Conservation (phyloP, 495 filamentous ascomycete species). For the Annulohypoxylon bovei region DNA sequence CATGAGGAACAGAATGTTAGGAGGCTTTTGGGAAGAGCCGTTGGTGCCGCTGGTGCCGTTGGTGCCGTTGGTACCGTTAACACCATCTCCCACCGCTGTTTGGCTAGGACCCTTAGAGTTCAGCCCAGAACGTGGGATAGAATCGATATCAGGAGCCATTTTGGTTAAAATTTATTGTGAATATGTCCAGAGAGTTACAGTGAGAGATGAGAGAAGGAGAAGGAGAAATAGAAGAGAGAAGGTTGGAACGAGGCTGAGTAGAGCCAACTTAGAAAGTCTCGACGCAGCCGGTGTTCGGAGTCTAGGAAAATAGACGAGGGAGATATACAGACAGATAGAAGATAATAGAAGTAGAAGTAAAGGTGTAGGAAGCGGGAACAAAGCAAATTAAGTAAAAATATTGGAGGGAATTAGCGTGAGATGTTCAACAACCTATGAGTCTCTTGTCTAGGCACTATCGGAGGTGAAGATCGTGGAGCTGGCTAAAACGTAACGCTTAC, state of each 20-base stretch:
- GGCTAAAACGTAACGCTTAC: constrained; percentile 34
- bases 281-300: neutral
- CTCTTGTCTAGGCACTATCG: constrained; percentile 22
- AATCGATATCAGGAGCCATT: constrained; percentile 68
- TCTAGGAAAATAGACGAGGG: constrained; percentile 2
- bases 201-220: neutral
- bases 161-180: neutral
- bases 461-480: constrained; percentile 41
- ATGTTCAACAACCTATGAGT: constrained; percentile 14
- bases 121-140: constrained; percentile 53
- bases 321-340: constrained; percentile 11
- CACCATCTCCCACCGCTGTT: constrained; percentile 25
- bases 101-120: constrained; percentile 27
- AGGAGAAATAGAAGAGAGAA: neutral
- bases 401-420: constrained; percentile 11
- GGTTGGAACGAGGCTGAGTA: constrained; percentile 12
- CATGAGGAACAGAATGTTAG: constrained; percentile 89
- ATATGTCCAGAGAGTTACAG: constrained; percentile 15
- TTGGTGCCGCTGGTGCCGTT: constrained; percentile 35
- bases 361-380: constrained; percentile 14
- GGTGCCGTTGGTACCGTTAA: neutral
- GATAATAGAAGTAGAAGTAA: constrained; percentile 10
- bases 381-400: constrained; percentile 20
- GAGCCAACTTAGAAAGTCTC: constrained; percentile 1
- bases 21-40: constrained; percentile 51